Conservation (phyloP, 1,284 basidiomycete species). For the Agroathelia rolfsii region DNA sequence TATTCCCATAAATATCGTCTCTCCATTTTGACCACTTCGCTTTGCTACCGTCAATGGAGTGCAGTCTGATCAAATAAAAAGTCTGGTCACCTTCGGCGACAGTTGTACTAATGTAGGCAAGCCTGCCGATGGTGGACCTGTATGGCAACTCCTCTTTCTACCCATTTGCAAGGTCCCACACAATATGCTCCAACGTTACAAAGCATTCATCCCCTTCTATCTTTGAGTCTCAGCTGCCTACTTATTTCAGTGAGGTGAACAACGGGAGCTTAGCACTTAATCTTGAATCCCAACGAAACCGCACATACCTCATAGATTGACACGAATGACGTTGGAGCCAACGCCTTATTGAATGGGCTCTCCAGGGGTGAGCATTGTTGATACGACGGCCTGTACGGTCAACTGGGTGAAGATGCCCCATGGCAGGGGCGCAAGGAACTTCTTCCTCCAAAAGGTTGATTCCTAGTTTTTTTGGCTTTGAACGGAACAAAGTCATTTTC, state of each 20-base stretch:
- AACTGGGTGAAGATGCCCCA: constrained; percentile 35
- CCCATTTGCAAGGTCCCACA: constrained; percentile 33
- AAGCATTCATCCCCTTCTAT: constrained; percentile 31
- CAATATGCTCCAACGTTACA: constrained; percentile 35
- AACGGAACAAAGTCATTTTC: no score
- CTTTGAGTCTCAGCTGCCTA: constrained; percentile 31
- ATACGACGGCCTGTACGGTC: constrained; percentile 31
- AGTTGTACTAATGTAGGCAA: constrained; percentile 29
- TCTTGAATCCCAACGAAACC: constrained; percentile 23
- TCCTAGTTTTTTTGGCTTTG: no score
- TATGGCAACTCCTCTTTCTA: constrained; percentile 27
- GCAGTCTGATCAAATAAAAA: constrained; percentile 23
- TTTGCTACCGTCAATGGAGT: constrained; percentile 12
- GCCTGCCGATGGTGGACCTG: constrained; percentile 22
- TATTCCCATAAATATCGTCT: no score
- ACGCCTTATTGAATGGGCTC: constrained; percentile 28
- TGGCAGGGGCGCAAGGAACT: constrained; percentile 31
- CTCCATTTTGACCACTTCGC: no score
- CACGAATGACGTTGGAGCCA: constrained; percentile 34
- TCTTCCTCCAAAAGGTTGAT: constrained; percentile 38
- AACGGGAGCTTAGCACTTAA: constrained; percentile 21
- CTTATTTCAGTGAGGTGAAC: constrained; percentile 20
- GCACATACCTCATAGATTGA: constrained; percentile 37
- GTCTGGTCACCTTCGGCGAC: constrained; percentile 35
- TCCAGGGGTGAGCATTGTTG: constrained; percentile 25